Evolutionary conservation across 176 grass and related monocot species (phyloP).

Genomic region (Zoysia pacifica): DNA sequence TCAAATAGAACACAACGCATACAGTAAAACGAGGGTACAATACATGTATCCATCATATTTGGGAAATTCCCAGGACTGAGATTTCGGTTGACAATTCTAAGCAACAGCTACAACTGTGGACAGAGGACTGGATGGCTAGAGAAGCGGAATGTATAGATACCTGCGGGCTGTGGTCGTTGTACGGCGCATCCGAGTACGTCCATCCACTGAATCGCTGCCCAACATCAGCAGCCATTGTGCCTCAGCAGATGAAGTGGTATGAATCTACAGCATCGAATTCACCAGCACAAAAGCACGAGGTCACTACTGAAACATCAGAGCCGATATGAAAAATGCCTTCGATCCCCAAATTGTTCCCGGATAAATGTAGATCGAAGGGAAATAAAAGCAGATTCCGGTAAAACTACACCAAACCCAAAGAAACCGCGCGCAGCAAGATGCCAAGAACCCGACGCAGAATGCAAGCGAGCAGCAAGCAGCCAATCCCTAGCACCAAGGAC

Average conservation of each 20-base stretch:
- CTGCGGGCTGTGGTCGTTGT: conserved; percentile 36
- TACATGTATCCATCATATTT: neutral
- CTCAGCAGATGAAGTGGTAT: neutral
- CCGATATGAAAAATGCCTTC: neutral
- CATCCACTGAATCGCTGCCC: conserved; percentile 48
- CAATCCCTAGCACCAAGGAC: neutral
- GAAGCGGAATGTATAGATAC: conserved; percentile 23
- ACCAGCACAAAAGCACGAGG: neutral
- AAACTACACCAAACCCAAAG: neutral
- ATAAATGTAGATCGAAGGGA: neutral
- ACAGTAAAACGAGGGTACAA: neutral
- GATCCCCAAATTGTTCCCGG: neutral
- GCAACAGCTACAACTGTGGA: neutral
- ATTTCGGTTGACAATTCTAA: neutral
- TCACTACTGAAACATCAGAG: neutral
- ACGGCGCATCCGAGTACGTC: conserved; percentile 45
- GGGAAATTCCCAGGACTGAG: neutral
- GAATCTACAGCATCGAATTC: conserved; percentile 30
- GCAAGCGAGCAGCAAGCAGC: neutral
- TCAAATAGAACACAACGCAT: neutral
- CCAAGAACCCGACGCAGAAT: neutral
- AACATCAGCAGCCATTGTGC: conserved; percentile 65
- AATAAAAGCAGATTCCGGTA: neutral
- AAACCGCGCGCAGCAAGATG: neutral
- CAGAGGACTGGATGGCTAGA: neutral